phyloP scores from a whole-genome alignment of 129 eudicot species.

The Saposhnikovia divaricata region DNA sequence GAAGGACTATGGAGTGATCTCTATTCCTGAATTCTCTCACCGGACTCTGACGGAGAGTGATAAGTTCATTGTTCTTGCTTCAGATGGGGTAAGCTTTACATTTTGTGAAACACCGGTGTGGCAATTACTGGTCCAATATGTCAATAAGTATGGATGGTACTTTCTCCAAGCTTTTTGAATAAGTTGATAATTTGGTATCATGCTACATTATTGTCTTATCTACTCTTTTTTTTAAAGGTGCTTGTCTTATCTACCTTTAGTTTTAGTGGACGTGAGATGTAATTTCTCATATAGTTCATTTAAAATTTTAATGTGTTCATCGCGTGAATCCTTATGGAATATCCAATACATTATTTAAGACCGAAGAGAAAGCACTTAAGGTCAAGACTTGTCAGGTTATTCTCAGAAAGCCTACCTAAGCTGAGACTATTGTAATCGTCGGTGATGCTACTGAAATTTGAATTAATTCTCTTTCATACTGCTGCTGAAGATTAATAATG shows the following conservation, averaged over 20 bases:
- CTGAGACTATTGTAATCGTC: not conserved
- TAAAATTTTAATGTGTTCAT: not conserved
- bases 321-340: not conserved
- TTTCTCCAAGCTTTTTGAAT: not conserved
- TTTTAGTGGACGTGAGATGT: not conserved
- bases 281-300: not conserved
- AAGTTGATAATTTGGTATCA: not conserved
- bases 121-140: not conserved
- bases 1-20: slow-evolving; percentile 93
- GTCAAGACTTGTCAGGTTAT: not conserved
- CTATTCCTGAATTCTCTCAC: slow-evolving; percentile 88
- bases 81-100: slow-evolving; percentile 77
- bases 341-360: not conserved
- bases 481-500: not conserved
- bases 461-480: not conserved
- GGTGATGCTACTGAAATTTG: not conserved
- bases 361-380: not conserved
- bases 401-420: not conserved
- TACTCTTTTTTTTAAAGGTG: too few species aligned
- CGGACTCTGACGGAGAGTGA: slow-evolving; percentile 72
- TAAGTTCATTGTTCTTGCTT: slow-evolving; percentile 82
- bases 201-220: too few species aligned
- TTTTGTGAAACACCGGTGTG: not conserved
- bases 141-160: not conserved
- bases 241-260: not conserved